These are phyloP conservation scores for Sedum album DNA, from an alignment of 164 flowering plant genomes.

Conservation along the genomic window DNA sequence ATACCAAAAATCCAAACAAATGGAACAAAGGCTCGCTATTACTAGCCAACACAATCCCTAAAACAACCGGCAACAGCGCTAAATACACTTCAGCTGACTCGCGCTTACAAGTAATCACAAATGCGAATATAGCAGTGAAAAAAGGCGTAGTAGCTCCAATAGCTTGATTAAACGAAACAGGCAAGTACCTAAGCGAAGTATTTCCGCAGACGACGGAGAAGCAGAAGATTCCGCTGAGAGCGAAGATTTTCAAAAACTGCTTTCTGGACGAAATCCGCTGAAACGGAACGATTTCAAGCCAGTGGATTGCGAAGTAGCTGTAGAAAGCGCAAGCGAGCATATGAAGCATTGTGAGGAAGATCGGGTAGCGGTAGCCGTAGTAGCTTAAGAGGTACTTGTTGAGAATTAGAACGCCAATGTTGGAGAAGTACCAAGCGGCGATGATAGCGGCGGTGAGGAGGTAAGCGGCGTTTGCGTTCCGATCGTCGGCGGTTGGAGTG, in stretches of 20 bases:
- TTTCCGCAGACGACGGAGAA: slow-evolving; percentile 13
- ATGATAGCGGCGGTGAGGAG: slow-evolving; percentile 47
- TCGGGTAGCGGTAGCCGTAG: slow-evolving; percentile 8
- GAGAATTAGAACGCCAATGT: slow-evolving; percentile 9
- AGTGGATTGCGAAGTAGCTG: slow-evolving; percentile 10
- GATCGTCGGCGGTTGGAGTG: slow-evolving; percentile 2
- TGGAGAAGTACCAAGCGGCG: slow-evolving; percentile 23
- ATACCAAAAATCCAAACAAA: slow-evolving; percentile 36
- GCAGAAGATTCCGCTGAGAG: slow-evolving; percentile 8
- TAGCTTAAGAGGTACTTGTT: slow-evolving; percentile 6
- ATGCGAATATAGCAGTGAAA: slow-evolving; percentile 87
- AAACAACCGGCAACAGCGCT: slow-evolving; percentile 10
- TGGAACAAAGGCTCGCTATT: slow-evolving; percentile 12
- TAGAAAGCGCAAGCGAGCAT: slow-evolving; percentile 6
- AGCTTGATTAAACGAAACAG: slow-evolving; percentile 13
- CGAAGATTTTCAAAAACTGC: slow-evolving; percentile 8
- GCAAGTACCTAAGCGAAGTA: slow-evolving; percentile 8
- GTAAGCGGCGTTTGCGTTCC: background rate
- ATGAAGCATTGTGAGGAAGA: slow-evolving; percentile 11
- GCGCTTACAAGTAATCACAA: slow-evolving; percentile 66
- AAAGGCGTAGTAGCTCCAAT: slow-evolving; percentile 96
- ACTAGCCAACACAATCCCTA: slow-evolving; percentile 11
- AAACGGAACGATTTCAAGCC: slow-evolving; percentile 8
- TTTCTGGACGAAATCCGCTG: slow-evolving; percentile 1
- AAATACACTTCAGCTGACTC: slow-evolving; percentile 52